phyloP scores from a whole-genome alignment of 1,284 basidiomycete genomes.

The Retiboletus fuscus region DNA sequence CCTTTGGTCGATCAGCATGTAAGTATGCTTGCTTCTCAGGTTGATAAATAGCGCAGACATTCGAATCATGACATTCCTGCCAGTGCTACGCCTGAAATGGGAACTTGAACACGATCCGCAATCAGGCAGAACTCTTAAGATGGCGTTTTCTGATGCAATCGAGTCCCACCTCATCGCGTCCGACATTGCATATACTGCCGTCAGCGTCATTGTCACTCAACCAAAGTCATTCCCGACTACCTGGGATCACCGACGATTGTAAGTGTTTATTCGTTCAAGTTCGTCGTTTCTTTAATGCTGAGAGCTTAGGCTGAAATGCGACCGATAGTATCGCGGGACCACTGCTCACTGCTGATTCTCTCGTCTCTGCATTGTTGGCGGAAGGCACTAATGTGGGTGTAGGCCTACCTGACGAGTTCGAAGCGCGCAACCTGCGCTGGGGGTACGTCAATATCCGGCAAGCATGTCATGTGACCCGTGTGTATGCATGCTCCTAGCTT shows the following conservation, averaged over 20 bases:
- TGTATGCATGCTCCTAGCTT: conserved; percentile 12
- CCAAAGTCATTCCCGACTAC: conserved; percentile 68
- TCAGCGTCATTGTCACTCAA: conserved; percentile 77
- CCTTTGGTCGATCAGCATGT: not conserved
- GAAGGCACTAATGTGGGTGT: conserved; percentile 80
- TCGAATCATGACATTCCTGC: conserved; percentile 83
- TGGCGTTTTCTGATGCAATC: conserved; percentile 78
- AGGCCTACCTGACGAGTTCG: conserved; percentile 73
- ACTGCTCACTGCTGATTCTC: conserved; percentile 75
- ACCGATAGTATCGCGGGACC: conserved; percentile 70
- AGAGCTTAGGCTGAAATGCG: no score
- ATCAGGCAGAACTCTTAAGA: conserved; percentile 65
- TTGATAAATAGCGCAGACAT: conserved; percentile 80
- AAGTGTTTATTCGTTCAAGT: conserved; percentile 39
- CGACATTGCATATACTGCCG: conserved; percentile 74
- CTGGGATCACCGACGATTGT: conserved; percentile 80
- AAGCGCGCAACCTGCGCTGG: conserved; percentile 76
- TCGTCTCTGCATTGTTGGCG: conserved; percentile 68
- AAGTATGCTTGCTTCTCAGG: no score
- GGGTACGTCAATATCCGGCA: conserved; percentile 63
- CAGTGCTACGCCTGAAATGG: conserved; percentile 78
- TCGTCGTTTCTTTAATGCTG: no score
- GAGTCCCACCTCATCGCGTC: conserved; percentile 82
- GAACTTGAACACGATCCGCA: conserved; percentile 80
- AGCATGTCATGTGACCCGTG: no score